phyloP scores from a whole-genome alignment of 2,329 filamentous ascomycete species.

The Fusarium nelsonii region DNA sequence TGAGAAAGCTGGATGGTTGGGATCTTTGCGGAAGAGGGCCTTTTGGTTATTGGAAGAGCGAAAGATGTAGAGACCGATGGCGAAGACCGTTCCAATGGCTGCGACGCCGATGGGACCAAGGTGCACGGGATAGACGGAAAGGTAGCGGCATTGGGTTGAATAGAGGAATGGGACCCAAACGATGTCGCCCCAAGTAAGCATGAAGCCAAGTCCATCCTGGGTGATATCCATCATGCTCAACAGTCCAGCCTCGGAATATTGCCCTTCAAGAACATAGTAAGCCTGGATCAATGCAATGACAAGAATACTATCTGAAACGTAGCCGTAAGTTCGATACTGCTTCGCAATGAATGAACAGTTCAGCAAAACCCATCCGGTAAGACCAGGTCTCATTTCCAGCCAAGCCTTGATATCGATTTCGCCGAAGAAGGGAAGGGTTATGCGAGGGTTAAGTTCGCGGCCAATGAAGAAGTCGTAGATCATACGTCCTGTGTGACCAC shows the following conservation, averaged over 20 bases:
- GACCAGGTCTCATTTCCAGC: conserved; percentile 86
- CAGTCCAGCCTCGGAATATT: conserved; percentile 87
- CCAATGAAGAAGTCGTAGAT: conserved; percentile 97
- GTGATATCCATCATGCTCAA: conserved; percentile 93
- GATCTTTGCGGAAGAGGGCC: conserved; percentile 90
- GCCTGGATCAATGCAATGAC: conserved; percentile 80
- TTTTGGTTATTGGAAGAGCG: conserved; percentile 90
- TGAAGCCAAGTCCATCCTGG: conserved; percentile 90
- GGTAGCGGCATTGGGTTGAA: conserved; percentile 83
- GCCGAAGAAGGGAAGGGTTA: conserved; percentile 80
- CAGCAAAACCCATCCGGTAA: conserved; percentile 86
- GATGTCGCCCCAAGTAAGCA: conserved; percentile 90
- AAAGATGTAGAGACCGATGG: conserved; percentile 84
- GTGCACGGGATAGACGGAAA: conserved; percentile 81
- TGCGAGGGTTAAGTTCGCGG: conserved; percentile 90
- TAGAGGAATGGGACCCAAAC: conserved; percentile 93
- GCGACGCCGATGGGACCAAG: conserved; percentile 75
- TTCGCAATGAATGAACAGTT: conserved; percentile 85
- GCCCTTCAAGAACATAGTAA: conserved; percentile 84
- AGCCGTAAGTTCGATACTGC: conserved; percentile 85
- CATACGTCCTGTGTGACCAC: conserved; percentile 82
- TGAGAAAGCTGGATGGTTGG: conserved; percentile 78
- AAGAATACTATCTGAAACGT: conserved; percentile 84
- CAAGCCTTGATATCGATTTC: conserved; percentile 90
- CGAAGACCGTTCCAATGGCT: conserved; percentile 73